Evolutionary conservation across 768 basidiomycete genomes (phyloP).

Genomic region (Gymnopilus dilepis): DNA sequence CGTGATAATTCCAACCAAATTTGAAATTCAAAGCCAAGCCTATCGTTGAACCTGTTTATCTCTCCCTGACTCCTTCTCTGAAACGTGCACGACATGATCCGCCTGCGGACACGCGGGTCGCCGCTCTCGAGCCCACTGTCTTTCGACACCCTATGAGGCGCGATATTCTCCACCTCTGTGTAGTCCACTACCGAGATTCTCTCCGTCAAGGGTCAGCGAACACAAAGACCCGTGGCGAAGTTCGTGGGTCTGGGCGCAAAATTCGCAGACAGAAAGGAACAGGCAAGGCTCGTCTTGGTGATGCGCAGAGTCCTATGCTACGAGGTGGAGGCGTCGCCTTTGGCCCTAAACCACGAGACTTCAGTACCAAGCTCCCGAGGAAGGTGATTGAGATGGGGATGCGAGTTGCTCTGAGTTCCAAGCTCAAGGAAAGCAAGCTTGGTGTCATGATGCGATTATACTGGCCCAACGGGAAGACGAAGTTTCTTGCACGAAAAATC

Average conservation of each 20-base stretch:
- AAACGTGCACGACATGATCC: slow-evolving; percentile 47
- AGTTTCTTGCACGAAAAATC: slow-evolving; percentile 65
- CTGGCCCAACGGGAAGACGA: slow-evolving; percentile 79
- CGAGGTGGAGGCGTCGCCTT: slow-evolving; percentile 93
- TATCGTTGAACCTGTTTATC: slow-evolving; percentile 52
- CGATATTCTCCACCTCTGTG: slow-evolving; percentile 93
- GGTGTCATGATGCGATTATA: slow-evolving; percentile 76
- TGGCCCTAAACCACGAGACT: slow-evolving; percentile 90
- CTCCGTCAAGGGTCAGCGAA: slow-evolving; percentile 91
- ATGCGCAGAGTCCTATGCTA: slow-evolving; percentile 84
- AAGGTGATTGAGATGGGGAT: slow-evolving; percentile 95
- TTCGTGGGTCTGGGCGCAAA: slow-evolving; percentile 88
- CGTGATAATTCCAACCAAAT: background rate
- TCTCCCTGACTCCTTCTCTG: slow-evolving; percentile 66
- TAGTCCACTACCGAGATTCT: slow-evolving; percentile 85
- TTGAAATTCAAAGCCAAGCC: slow-evolving; percentile 17
- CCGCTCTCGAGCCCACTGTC: slow-evolving; percentile 77
- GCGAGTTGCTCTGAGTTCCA: slow-evolving; percentile 85
- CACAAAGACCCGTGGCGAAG: slow-evolving; percentile 92
- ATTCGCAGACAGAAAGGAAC: slow-evolving; percentile 91
- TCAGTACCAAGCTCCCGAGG: slow-evolving; percentile 88
- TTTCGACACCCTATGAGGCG: slow-evolving; percentile 89
- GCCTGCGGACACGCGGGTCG: slow-evolving; percentile 49
- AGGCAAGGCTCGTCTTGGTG: slow-evolving; percentile 89
- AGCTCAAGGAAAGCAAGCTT: slow-evolving; percentile 75